Evolutionary conservation across 2,329 filamentous ascomycete genomes (phyloP), one percentile per base, ranked within the genome.

Genomic region (Colletotrichum horii): DNA sequence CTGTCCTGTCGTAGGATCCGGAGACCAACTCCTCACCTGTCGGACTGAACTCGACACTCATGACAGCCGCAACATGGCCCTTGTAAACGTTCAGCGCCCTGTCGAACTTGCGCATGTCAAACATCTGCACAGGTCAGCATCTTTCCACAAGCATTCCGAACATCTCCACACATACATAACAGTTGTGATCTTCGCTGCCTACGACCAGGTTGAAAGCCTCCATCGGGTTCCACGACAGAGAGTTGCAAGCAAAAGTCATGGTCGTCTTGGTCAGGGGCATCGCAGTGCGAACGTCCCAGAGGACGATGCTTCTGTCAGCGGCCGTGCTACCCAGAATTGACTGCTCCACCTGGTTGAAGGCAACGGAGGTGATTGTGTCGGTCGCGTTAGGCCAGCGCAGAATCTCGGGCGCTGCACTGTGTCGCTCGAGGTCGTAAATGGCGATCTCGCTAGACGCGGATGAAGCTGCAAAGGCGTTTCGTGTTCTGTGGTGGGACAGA

Each of bases 21-120:
- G 94, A 95, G 24, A 98, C 95, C 61, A 99, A 91, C 83, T 98
- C 96, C 83, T 98, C 94, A 75, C 97, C 97, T 0, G 97, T 98
- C 1, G 97, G 96, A 65, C 94, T 96, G 85, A 96, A 99, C 82
- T 98, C 95, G 55, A 99, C 94, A 83, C 98, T 96, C 95, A 98
- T 98, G 28, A 98, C 96, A 24, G 97, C 97, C 62, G 90, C 89
- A 65, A 98, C 96, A 82, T 98, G 95, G 80, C 96, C 95, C 84
- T 96, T 97, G 70, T 98, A 89, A 11, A 98, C 93, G 82, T 98
- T 98, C 76, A 98, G 87, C 0, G 96, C 95, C 77, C 95, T 93
- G 79, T 95, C 93, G 83, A 98, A 94, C 82, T 95, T 96, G 79
- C 97, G 92, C 91, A 97, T 97, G 84, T 99, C 97, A 81, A 99